Percentiles rank a stretch among this genome's conserved stretches.
Evolutionary conservation across 2,329 filamentous ascomycete species (phyloP).

Genomic region (Rutstroemia sp.): DNA sequence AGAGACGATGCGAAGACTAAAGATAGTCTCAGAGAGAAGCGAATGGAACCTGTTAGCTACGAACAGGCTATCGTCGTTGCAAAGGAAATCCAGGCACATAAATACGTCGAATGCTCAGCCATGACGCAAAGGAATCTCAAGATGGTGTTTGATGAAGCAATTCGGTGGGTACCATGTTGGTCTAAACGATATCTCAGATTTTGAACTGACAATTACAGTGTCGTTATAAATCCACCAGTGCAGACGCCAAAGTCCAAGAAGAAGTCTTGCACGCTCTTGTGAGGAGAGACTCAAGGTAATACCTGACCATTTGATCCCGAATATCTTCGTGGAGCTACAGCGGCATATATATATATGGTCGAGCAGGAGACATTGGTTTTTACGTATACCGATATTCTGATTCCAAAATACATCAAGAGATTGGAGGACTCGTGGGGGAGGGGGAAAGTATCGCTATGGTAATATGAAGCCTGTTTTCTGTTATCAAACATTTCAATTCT

Average conservation of each 20-base stretch:
- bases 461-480: slow-evolving; percentile 5
- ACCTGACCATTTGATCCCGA: too few species aligned
- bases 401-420: background rate
- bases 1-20: slow-evolving; percentile 79
- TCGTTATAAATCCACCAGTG: slow-evolving; percentile 63
- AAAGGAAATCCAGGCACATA: slow-evolving; percentile 92
- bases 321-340: too few species aligned
- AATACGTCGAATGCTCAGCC: slow-evolving; percentile 97
- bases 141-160: slow-evolving; percentile 97
- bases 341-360: background rate
- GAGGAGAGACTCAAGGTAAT: slow-evolving; percentile 6
- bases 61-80: slow-evolving; percentile 83
- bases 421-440: background rate
- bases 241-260: slow-evolving; percentile 46
- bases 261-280: slow-evolving; percentile 63
- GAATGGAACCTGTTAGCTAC: slow-evolving; percentile 95
- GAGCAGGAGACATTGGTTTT: background rate
- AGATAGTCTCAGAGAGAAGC: slow-evolving; percentile 78
- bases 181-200: background rate
- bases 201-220: slow-evolving; percentile 37
- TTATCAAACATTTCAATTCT: slow-evolving; percentile 4
- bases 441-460: slow-evolving; percentile 1
- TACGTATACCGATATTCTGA: background rate
- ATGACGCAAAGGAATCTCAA: slow-evolving; percentile 95
- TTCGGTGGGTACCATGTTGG: slow-evolving; percentile 61